Conservation (phyloP, 805 yeast genomes). For the Candida insectorum region DNA sequence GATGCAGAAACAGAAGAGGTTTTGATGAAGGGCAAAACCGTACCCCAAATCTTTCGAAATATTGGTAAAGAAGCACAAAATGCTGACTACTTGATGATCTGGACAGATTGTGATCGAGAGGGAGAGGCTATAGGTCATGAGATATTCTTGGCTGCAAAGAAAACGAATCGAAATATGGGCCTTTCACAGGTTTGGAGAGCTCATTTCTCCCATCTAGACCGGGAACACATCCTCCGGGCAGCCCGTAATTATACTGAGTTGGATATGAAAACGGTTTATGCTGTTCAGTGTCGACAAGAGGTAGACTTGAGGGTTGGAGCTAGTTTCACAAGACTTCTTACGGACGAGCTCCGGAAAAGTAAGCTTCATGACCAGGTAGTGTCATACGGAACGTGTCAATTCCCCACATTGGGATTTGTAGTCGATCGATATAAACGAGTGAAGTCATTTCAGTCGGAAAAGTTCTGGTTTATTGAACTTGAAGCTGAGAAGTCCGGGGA, state of each 20-base stretch:
- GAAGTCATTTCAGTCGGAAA: conserved; percentile 67
- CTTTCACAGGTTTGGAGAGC: conserved; percentile 61
- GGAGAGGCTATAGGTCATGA: conserved; percentile 93
- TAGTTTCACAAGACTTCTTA: conserved; percentile 79
- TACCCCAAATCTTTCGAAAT: conserved; percentile 36
- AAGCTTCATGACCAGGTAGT: conserved; percentile 36
- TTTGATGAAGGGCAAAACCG: conserved; percentile 16
- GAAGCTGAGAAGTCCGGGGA: conserved; percentile 40
- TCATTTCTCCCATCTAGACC: conserved; percentile 81
- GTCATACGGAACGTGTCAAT: conserved; percentile 93
- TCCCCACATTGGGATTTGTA: conserved; percentile 94
- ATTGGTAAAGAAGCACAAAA: conserved; percentile 61
- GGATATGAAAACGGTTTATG: conserved; percentile 69
- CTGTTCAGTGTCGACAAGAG: conserved; percentile 84
- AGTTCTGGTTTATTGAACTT: conserved; percentile 72
- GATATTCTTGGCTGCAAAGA: conserved; percentile 64
- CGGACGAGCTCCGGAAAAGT: conserved; percentile 43
- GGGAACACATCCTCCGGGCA: conserved; percentile 68
- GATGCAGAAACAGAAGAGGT: conserved; percentile 60
- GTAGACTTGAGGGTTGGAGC: conserved; percentile 87
- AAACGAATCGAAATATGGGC: conserved; percentile 44
- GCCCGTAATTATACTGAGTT: conserved; percentile 64
- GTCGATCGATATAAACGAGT: conserved; percentile 86
- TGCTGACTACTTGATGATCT: conserved; percentile 72
- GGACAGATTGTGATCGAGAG: conserved; percentile 99